These are phyloP conservation scores for Abrus precatorius DNA, from an alignment of 306 rosid genomes.

Conservation along the genomic window DNA sequence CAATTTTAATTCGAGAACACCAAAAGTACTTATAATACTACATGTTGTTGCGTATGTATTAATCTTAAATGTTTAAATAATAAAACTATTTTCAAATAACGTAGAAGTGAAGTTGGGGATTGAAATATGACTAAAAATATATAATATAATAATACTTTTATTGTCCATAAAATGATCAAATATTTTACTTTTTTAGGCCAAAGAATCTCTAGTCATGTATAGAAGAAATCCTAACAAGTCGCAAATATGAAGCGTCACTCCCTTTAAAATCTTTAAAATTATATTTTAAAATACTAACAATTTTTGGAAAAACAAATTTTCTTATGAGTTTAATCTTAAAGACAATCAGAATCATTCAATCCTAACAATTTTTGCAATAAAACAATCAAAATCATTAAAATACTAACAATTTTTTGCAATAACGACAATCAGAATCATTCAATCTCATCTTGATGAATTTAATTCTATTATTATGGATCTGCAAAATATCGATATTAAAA, in stretches of 20 bases:
- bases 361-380: too few species aligned
- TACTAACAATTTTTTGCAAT: background rate
- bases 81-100: background rate
- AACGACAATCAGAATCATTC: too few species aligned
- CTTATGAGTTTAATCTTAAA: too few species aligned
- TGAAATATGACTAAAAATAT: background rate
- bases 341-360: too few species aligned
- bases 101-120: background rate
- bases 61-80: too few species aligned
- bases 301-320: background rate
- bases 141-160: background rate
- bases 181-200: background rate
- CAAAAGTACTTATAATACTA: too few species aligned
- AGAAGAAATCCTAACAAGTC: background rate
- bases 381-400: too few species aligned
- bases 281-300: background rate
- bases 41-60: too few species aligned
- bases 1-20: too few species aligned
- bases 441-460: too few species aligned
- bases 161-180: background rate
- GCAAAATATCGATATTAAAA: too few species aligned
- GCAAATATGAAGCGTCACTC: background rate
- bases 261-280: background rate
- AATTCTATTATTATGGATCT: too few species aligned
- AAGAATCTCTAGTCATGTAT: background rate